A percentile compares a stretch with the other conserved stretches of the same genome.
Evolutionary conservation across 306 rosid genomes (phyloP).

Genomic region (Gastrolobium villosum): DNA sequence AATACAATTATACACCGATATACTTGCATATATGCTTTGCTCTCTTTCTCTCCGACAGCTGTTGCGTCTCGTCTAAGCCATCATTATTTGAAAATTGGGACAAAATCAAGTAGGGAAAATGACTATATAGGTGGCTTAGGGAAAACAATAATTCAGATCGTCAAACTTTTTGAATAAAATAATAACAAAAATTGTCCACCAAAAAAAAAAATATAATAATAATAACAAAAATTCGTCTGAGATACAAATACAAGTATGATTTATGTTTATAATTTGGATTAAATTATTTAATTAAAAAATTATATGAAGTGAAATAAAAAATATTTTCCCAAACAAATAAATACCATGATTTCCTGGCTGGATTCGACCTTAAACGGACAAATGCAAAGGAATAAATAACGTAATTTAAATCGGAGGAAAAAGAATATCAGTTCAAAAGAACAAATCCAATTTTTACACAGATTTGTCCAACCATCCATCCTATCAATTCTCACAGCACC

Average conservation of each 20-base stretch:
- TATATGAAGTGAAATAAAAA: not conserved
- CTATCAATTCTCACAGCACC: conserved; percentile 53
- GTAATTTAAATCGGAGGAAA: not conserved
- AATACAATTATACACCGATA: not conserved
- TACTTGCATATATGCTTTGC: not conserved
- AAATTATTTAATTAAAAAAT: not conserved
- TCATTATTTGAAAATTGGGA: not conserved
- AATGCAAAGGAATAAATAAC: conserved; percentile 12
- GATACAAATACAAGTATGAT: no score
- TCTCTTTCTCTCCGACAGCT: not conserved
- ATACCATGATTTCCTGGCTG: not conserved
- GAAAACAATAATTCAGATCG: not conserved
- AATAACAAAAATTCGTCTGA: not conserved
- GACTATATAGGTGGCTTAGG: not conserved
- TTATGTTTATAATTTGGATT: not conserved
- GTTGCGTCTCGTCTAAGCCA: not conserved
- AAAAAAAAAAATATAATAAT: no score
- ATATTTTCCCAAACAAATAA: not conserved
- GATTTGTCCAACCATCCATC: conserved; percentile 45
- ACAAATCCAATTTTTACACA: conserved; percentile 41
- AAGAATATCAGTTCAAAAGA: conserved; percentile 29
- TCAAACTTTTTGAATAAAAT: not conserved
- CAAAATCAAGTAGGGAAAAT: not conserved
- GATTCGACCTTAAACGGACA: not conserved
- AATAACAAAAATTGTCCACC: no score